Percentiles rank a stretch among this genome's conserved stretches.
Evolutionary conservation across 768 basidiomycete species (phyloP).

Genomic region (Myochromella boudieri): DNA sequence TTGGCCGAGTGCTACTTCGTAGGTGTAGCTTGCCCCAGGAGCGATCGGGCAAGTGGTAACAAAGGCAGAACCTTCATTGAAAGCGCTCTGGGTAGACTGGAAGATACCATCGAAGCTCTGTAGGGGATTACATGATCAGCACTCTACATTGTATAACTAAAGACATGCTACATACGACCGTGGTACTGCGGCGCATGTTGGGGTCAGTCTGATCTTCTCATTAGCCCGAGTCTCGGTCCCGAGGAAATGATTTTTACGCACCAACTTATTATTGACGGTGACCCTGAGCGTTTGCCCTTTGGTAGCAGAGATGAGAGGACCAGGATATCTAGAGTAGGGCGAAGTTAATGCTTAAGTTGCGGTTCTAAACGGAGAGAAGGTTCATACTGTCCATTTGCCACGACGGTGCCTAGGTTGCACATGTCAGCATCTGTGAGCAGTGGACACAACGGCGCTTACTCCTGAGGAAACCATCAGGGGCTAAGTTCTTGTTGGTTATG

Average conservation of each 20-base stretch:
- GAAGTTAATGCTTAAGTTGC: background rate
- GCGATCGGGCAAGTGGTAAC: constrained; percentile 44
- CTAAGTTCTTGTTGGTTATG: constrained; percentile 36
- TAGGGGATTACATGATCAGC: background rate
- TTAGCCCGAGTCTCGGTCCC: no score
- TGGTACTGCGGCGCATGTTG: constrained; percentile 28
- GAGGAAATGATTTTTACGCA: constrained; percentile 15
- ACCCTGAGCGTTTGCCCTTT: constrained; percentile 45
- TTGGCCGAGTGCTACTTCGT: constrained; percentile 31
- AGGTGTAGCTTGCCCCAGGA: constrained; percentile 35
- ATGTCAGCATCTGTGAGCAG: background rate
- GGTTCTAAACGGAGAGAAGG: background rate
- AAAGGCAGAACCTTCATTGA: constrained; percentile 37
- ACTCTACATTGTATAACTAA: no score
- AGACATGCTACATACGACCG: constrained; percentile 18
- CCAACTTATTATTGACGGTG: constrained; percentile 43
- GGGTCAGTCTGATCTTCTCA: constrained; percentile 24
- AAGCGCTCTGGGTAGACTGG: constrained; percentile 19
- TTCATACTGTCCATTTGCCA: constrained; percentile 24
- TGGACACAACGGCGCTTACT: constrained; percentile 17
- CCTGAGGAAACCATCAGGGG: constrained; percentile 42
- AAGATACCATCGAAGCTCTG: constrained; percentile 31
- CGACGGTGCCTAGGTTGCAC: constrained; percentile 17
- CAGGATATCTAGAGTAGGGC: constrained; percentile 32
- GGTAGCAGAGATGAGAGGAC: constrained; percentile 41